Evolutionary conservation across 1,284 basidiomycete species (phyloP).

Genomic region (Cutaneotrichosporon cutaneum): DNA sequence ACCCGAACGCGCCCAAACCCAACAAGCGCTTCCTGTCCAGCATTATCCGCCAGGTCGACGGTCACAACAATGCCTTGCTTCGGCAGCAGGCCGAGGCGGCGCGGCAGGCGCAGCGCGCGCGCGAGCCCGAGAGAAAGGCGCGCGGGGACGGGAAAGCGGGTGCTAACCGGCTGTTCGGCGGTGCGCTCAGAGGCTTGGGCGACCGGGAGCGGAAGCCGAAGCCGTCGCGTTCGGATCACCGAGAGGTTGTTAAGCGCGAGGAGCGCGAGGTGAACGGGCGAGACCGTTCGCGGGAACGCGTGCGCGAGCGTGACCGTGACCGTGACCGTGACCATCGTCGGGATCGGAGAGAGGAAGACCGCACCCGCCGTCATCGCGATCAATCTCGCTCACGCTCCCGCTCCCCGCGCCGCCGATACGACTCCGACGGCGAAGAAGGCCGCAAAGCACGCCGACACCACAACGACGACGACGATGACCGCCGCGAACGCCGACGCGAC

Average conservation of each 20-base stretch:
- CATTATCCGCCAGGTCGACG: constrained; percentile 85
- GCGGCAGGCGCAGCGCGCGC: constrained; percentile 57
- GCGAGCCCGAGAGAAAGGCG: not conserved
- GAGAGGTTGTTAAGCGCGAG: constrained; percentile 1
- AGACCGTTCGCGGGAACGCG: not conserved
- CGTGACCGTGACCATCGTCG: constrained; percentile 3
- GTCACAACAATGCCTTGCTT: constrained; percentile 81
- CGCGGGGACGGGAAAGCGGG: constrained; percentile 7
- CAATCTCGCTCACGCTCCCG: not conserved
- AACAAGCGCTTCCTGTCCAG: constrained; percentile 88
- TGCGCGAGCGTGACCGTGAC: not conserved
- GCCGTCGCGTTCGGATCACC: constrained; percentile 35
- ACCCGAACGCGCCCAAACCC: constrained; percentile 63
- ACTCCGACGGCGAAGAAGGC: not conserved
- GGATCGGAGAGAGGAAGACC: not conserved
- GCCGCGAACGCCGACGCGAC: not conserved
- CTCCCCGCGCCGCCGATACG: not conserved
- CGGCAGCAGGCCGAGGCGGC: constrained; percentile 73
- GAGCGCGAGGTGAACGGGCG: not conserved
- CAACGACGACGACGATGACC: not conserved
- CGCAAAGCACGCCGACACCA: not conserved
- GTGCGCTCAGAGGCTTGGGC: constrained; percentile 33
- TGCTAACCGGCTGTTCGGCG: constrained; percentile 42
- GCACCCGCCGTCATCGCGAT: not conserved
- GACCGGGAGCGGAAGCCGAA: not conserved